Percentiles rank a stretch among this genome's conserved stretches.
phyloP scores from a whole-genome alignment of 371 early-diverging fungal genomes.

The Mucor plumbeus region DNA sequence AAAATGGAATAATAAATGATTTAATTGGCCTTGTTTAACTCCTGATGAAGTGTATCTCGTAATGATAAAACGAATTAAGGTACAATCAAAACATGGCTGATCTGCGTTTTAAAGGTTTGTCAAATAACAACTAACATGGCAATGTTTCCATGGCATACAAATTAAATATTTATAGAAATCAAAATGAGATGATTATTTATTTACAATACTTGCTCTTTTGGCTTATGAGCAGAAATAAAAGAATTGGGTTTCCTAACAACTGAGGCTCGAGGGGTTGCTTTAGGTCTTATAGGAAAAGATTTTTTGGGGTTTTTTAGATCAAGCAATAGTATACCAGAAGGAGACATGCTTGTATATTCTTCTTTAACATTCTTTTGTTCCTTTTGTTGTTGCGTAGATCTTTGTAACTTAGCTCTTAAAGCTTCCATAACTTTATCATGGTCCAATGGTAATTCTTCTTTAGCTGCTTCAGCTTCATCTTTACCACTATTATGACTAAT shows the following conservation, averaged over 20 bases:
- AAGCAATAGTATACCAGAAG: constrained; percentile 46
- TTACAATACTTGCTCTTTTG: constrained; percentile 32
- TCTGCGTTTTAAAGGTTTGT: no score
- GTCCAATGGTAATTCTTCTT: constrained; percentile 25
- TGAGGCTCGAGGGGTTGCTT: constrained; percentile 37
- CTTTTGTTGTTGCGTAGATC: constrained; percentile 34
- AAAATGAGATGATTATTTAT: not conserved
- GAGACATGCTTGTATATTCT: constrained; percentile 43
- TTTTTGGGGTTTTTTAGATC: constrained; percentile 50
- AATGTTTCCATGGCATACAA: no score
- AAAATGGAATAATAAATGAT: no score
- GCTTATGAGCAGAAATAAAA: constrained; percentile 45
- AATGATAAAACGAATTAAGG: no score
- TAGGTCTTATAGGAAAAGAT: constrained; percentile 31
- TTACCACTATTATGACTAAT: not conserved
- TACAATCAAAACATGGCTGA: no score
- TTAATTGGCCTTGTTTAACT: no score
- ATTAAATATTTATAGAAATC: not conserved
- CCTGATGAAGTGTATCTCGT: no score
- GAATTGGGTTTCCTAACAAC: constrained; percentile 44
- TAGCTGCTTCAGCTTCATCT: constrained; percentile 10
- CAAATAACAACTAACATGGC: no score
- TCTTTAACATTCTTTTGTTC: constrained; percentile 30
- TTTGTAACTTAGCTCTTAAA: constrained; percentile 38
- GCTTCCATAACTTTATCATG: constrained; percentile 46